Base-by-base conservation (phyloP, 345 rosid species). In the Xanthoceras sorbifolium region DNA sequence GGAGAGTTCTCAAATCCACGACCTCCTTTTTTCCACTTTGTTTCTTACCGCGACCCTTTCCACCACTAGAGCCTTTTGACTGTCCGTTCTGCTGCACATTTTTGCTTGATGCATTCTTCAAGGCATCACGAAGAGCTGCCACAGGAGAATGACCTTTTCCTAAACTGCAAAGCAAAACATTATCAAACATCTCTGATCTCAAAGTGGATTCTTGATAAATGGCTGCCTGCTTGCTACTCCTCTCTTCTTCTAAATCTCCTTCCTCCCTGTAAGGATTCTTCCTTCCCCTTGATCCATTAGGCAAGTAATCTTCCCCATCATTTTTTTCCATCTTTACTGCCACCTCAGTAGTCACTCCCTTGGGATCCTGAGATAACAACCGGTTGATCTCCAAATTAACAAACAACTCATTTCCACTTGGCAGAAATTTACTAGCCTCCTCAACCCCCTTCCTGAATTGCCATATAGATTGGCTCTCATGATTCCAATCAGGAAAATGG, bases 1-100 rank as follows among this genome's bases (percentile, higher is more conserved):
- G 65, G 5, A 92, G 88, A 54, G 91, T 85, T 79, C 99, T 88
- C 82, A 94, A 86, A 82, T 97, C 99, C 74, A 94, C 89, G 63
- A 91, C 93, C 82, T 92, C 93, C 65, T 59, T 88, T 79, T 84
- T 91, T 75, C 82, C 89, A 28, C 69, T 85, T 48, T 82, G 88
- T 64, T 80, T 91, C 76, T 82, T 86, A 32, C 84, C 87, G 17
- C 90, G 83, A 57, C 82, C 83, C 73, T 86, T 82, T 52, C 90
- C 86, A 71, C 84, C 71, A 2, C 74, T 88, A 9, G 85, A 78
- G 72, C 81, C 90, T 54, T 89, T 82, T 48, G 88, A 76, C 69
- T 84, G 81, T 0, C 87, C 88, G 71, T 79, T 75, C 61, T 80
- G 81, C 61, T 73, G 74, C 72, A 76, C 84, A 61, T 61, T 73